phyloP scores from a whole-genome alignment of 257 asterid species.

The Handroanthus guayacan region DNA sequence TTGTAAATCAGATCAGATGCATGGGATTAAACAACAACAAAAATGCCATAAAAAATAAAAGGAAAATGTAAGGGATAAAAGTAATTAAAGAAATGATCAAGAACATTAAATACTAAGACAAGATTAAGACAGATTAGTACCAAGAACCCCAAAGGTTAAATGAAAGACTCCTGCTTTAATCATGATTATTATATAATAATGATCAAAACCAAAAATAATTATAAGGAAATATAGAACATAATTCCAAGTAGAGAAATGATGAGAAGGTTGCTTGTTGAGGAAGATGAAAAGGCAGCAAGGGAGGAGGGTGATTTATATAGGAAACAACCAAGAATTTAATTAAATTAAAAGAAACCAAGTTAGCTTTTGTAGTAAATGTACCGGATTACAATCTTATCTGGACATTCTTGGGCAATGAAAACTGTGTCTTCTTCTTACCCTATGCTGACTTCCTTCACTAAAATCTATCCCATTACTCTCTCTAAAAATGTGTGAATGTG shows the following conservation, averaged over 20 bases:
- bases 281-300: slow-evolving; percentile 13
- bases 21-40: no score
- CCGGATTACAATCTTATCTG: slow-evolving; percentile 47
- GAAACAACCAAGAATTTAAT: background rate
- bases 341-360: background rate
- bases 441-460: slow-evolving; percentile 22
- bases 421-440: slow-evolving; percentile 16
- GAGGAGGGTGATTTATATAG: slow-evolving; percentile 34
- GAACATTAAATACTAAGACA: no score
- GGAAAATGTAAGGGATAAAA: no score
- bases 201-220: no score
- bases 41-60: background rate
- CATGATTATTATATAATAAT: slow-evolving; percentile 27
- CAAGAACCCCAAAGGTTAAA: slow-evolving; percentile 61
- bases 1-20: background rate
- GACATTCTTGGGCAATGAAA: slow-evolving; percentile 19
- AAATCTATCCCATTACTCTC: slow-evolving; percentile 16
- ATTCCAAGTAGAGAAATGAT: no score
- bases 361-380: slow-evolving; percentile 17
- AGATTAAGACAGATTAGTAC: slow-evolving; percentile 30
- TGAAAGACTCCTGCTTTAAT: slow-evolving; percentile 43
- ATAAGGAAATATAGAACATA: no score
- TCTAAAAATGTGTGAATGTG: background rate
- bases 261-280: background rate
- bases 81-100: background rate